Conservation (phyloP, 2,329 filamentous ascomycete species). For the Colletotrichum sp. region DNA sequence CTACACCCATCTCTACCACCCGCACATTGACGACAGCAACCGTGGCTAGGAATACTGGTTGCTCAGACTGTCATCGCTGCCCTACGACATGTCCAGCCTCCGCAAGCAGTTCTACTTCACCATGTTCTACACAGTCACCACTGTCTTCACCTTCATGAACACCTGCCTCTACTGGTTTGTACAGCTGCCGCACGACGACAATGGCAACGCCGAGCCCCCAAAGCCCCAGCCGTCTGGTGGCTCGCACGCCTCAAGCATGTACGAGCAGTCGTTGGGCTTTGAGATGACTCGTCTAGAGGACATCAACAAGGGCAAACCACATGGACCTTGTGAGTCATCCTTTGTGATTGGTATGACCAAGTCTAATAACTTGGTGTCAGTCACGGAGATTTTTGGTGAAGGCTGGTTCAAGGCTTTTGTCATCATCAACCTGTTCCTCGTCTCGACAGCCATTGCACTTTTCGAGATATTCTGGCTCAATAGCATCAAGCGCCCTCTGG, state of each 20-base stretch:
- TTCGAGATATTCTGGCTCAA: conserved; percentile 55
- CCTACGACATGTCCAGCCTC: conserved; percentile 43
- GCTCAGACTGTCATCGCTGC: conserved; percentile 49
- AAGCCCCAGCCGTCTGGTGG: conserved; percentile 15
- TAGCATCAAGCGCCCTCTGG: conserved; percentile 56
- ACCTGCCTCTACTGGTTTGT: conserved; percentile 56
- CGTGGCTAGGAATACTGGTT: conserved; percentile 40
- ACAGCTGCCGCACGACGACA: conserved; percentile 34
- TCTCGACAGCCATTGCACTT: conserved; percentile 47
- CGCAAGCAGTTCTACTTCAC: conserved; percentile 53
- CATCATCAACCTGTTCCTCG: conserved; percentile 50
- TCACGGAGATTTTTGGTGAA: conserved; percentile 52
- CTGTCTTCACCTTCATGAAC: conserved; percentile 55
- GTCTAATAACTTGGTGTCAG: conserved; percentile 29
- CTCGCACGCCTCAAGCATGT: neutral
- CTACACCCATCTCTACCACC: conserved; percentile 55
- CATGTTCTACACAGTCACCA: conserved; percentile 52
- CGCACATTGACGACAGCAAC: conserved; percentile 41
- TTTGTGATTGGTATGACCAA: neutral
- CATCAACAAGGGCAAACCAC: neutral
- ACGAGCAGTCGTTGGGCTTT: neutral
- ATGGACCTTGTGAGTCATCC: conserved; percentile 20
- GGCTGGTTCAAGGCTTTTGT: conserved; percentile 53
- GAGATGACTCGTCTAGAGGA: conserved; percentile 27
- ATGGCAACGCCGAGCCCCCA: conserved; percentile 10